Evolutionary conservation across 2,329 filamentous ascomycete species (phyloP), one percentile per base, ranked within the genome.

Genomic region (Biscogniauxia mediterranea): DNA sequence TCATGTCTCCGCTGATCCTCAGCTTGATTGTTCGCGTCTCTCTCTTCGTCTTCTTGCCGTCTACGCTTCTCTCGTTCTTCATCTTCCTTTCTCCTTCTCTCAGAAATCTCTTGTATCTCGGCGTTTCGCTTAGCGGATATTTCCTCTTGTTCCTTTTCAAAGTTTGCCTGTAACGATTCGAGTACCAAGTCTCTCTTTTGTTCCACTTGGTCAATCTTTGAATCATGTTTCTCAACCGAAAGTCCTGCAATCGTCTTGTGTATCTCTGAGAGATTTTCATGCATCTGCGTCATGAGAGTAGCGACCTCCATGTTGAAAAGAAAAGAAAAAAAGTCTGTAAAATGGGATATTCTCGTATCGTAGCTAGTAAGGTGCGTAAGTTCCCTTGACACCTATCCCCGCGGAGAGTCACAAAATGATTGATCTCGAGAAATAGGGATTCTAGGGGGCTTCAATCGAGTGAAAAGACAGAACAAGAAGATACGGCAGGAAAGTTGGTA

Each of bases 261-360:
- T 15, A 58, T 58, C 50, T 58, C 56, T 9, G 25, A 26, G 26
- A 58, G 56, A 49, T 58, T 58, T 51, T 54, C 56, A 11, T 58
- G 56, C 52, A 58, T 58, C 50, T 54, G 56, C 26, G 46, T 46
- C 49, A 58, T 46, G 17, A 58, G 49, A 26, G 50, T 46, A 11
- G 50, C 13, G 50, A 54, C 51, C 17, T 58, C 56, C 56, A 58
- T 58, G 6, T 54, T n/a, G 13, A 46, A 42, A 28, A 28, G 8
- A 8, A 28, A 28, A 28, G 26, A 28, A 32, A 13, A 32, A 32
- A 32, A 32, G 11, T 6, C 2, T 13, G 28, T 13, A 2, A 54
- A 23, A 54, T 54, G 8, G 9, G 15, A 46, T n/a, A 32, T 46
- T 46, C 2, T n/a, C 11, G 7, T n/a, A n/a, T 46, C 13, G 17